Evolutionary conservation across 495 filamentous ascomycete genomes (phyloP).

Genomic region (Melanomma pulvis-pyrius): DNA sequence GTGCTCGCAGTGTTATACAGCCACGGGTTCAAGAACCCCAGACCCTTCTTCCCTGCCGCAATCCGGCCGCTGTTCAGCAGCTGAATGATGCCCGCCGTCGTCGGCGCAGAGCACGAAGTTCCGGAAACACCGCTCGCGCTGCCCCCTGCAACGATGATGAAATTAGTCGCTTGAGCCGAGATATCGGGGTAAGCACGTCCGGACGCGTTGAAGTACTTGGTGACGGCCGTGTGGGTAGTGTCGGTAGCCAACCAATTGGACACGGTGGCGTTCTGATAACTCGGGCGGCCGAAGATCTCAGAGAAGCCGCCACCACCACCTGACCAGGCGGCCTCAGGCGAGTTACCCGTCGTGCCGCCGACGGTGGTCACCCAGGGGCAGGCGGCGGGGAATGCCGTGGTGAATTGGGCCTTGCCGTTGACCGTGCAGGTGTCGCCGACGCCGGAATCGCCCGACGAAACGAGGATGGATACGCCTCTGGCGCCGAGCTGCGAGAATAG

Average conservation of each 20-base stretch:
- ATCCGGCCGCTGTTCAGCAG: slow-evolving; percentile 23
- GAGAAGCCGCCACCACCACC: slow-evolving; percentile 23
- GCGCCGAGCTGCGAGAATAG: slow-evolving; percentile 22
- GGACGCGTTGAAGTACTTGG: slow-evolving; percentile 21
- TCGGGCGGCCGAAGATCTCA: slow-evolving; percentile 24
- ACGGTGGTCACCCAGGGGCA: slow-evolving; percentile 28
- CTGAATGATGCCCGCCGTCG: slow-evolving; percentile 11
- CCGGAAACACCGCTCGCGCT: neutral
- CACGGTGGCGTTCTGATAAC: slow-evolving; percentile 23
- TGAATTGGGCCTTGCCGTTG: slow-evolving; percentile 16
- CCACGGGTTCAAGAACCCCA: slow-evolving; percentile 28
- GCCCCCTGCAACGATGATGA: slow-evolving; percentile 9
- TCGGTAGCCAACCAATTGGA: slow-evolving; percentile 11
- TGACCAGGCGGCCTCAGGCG: slow-evolving; percentile 14
- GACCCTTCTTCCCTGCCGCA: slow-evolving; percentile 19
- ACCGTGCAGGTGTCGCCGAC: slow-evolving; percentile 16
- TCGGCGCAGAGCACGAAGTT: slow-evolving; percentile 20
- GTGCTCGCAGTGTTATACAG: slow-evolving; percentile 13
- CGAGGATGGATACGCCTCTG: slow-evolving; percentile 26
- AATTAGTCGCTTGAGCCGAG: slow-evolving; percentile 18
- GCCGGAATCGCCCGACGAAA: slow-evolving; percentile 22
- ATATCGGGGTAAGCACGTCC: slow-evolving; percentile 28
- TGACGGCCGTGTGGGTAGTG: slow-evolving; percentile 4
- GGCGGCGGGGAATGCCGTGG: slow-evolving; percentile 16
- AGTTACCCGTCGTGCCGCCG: slow-evolving; percentile 16